phyloP scores from a whole-genome alignment of 139 green algal genomes.

The Closterium sp. region DNA sequence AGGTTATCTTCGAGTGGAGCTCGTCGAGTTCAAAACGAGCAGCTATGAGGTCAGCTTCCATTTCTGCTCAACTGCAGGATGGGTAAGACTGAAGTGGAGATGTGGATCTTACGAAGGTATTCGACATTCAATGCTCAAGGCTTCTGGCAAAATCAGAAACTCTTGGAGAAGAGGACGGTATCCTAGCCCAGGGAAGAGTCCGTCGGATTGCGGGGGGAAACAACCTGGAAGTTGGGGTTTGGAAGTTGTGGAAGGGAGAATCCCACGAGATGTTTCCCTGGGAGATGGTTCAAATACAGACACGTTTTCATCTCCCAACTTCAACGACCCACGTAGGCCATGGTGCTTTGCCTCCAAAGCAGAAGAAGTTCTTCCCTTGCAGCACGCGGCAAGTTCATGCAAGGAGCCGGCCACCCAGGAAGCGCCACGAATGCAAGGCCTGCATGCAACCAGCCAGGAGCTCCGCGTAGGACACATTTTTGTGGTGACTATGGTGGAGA shows the following conservation, averaged over 20 bases:
- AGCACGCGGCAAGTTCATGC: not conserved
- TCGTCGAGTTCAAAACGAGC: not conserved
- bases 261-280: not conserved
- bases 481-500: not conserved
- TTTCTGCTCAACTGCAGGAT: not conserved
- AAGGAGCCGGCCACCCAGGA: not conserved
- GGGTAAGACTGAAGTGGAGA: not conserved
- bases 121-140: not conserved
- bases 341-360: not conserved
- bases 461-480: not conserved
- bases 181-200: not conserved
- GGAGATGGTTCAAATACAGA: not conserved
- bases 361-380: not conserved
- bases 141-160: not conserved
- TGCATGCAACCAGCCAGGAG: not conserved
- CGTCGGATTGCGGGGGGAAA: not conserved
- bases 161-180: not conserved
- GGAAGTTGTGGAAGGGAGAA: not conserved
- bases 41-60: not conserved
- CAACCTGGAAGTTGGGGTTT: not conserved
- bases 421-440: not conserved
- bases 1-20: not conserved
- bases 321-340: not conserved
- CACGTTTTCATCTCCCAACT: not conserved
- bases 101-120: not conserved